Conservation (phyloP, 805 yeast species). For the Saccharomycopsis oosterbeekiorum region DNA sequence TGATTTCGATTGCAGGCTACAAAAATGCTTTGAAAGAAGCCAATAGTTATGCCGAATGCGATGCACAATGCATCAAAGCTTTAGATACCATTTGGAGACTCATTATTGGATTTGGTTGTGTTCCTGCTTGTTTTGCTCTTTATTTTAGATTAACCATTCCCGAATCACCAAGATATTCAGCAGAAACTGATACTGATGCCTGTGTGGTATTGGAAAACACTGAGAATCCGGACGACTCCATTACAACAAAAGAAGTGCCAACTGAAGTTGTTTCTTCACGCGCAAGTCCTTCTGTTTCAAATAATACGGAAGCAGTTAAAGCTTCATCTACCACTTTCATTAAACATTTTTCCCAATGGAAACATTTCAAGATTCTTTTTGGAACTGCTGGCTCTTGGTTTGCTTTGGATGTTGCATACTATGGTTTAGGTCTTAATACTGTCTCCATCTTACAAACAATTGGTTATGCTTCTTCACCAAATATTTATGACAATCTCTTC, state of each 20-base stretch:
- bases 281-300: slow-evolving; percentile 31
- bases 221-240: slow-evolving; percentile 41
- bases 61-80: slow-evolving; percentile 57
- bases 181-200: slow-evolving; percentile 59
- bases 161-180: slow-evolving; percentile 86
- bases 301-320: slow-evolving; percentile 36
- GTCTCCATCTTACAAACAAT: slow-evolving; percentile 71
- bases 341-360: slow-evolving; percentile 76
- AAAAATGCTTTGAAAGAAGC: slow-evolving; percentile 50
- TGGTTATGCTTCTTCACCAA: slow-evolving; percentile 67
- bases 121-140: slow-evolving; percentile 76
- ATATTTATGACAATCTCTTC: slow-evolving; percentile 61
- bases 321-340: slow-evolving; percentile 71
- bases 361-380: slow-evolving; percentile 66
- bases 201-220: slow-evolving; percentile 48
- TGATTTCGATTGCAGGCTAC: slow-evolving; percentile 68
- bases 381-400: slow-evolving; percentile 95
- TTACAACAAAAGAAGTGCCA: slow-evolving; percentile 37
- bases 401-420: slow-evolving; percentile 80
- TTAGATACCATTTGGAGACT: slow-evolving; percentile 95
- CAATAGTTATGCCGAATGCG: slow-evolving; percentile 50
- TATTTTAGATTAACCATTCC: slow-evolving; percentile 92
- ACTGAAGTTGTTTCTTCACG: slow-evolving; percentile 36
- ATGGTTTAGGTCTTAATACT: slow-evolving; percentile 80
- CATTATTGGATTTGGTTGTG: slow-evolving; percentile 78